Evolutionary conservation across 2,329 filamentous ascomycete species (phyloP).

Genomic region (Verticillium alfalfae): DNA sequence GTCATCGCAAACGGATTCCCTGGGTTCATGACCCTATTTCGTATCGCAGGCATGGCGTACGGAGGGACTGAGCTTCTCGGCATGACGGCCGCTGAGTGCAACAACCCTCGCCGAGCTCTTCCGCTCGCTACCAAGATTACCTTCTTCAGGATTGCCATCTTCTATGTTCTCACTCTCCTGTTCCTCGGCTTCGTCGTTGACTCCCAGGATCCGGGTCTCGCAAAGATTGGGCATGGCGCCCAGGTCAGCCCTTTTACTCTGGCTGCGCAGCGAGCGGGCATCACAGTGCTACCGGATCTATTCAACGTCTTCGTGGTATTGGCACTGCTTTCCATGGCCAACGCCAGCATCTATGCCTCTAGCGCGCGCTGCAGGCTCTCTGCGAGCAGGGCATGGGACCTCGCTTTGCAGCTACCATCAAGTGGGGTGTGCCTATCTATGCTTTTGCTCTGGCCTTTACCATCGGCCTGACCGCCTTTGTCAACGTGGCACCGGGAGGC

Average conservation of each 20-base stretch:
- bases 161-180: constrained; percentile 47
- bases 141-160: constrained; percentile 51
- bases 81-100: constrained; percentile 35
- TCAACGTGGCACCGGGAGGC: constrained; percentile 29
- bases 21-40: constrained; percentile 37
- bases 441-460: constrained; percentile 30
- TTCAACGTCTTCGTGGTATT: constrained; percentile 30
- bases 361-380: constrained; percentile 28
- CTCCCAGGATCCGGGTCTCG: constrained; percentile 37
- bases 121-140: constrained; percentile 81
- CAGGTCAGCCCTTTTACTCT: constrained; percentile 20
- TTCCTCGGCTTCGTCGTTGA: constrained; percentile 45
- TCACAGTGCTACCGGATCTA: constrained; percentile 19
- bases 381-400: constrained; percentile 28
- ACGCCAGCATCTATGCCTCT: constrained; percentile 33
- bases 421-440: constrained; percentile 35
- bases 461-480: constrained; percentile 36
- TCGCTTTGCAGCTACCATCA: constrained; percentile 14
- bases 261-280: constrained; percentile 18
- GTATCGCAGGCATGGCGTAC: constrained; percentile 37
- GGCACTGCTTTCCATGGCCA: constrained; percentile 29
- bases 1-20: constrained; percentile 34
- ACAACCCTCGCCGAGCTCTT: constrained; percentile 53
- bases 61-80: constrained; percentile 40
- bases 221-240: constrained; percentile 11